Evolutionary conservation across 768 basidiomycete species (phyloP).

Genomic region (Russula abietina): DNA sequence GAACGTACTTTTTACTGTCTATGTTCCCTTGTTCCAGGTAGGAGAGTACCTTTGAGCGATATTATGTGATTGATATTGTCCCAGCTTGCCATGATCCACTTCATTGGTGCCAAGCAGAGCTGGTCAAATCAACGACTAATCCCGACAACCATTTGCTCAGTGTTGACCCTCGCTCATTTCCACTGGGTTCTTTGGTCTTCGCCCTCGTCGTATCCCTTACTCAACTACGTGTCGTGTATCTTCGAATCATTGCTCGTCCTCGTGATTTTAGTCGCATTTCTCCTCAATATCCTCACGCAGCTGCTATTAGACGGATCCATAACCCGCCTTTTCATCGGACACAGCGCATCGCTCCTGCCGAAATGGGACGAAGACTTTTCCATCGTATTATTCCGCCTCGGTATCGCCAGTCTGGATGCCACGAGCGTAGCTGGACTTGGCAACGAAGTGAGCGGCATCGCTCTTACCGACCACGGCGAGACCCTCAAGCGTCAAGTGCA

Average conservation of each 20-base stretch:
- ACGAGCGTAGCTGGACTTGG: conserved; percentile 66
- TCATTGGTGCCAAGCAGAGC: conserved; percentile 55
- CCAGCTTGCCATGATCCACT: conserved; percentile 59
- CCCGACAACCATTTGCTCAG: conserved; percentile 58
- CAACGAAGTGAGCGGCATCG: conserved; percentile 62
- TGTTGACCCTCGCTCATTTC: conserved; percentile 60
- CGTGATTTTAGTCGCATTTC: conserved; percentile 52
- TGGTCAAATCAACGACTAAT: conserved; percentile 64
- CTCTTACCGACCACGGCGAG: conserved; percentile 24
- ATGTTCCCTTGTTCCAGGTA: conserved; percentile 69
- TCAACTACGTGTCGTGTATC: conserved; percentile 68
- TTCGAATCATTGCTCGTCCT: conserved; percentile 59
- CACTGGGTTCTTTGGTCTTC: conserved; percentile 52
- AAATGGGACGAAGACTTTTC: conserved; percentile 70
- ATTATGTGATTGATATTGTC: not conserved
- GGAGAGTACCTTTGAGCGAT: conserved; percentile 15
- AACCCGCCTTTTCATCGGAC: conserved; percentile 54
- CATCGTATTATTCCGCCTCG: conserved; percentile 61
- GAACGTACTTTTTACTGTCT: conserved; percentile 65
- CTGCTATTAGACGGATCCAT: conserved; percentile 56
- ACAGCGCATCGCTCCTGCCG: conserved; percentile 37
- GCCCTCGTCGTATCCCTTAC: conserved; percentile 52
- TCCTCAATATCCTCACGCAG: conserved; percentile 60
- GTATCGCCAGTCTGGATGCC: conserved; percentile 70
- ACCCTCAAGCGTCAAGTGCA: conserved; percentile 26